Conservation (phyloP, 352 stramenopile genomes). For the Pythium myriotylum region DNA sequence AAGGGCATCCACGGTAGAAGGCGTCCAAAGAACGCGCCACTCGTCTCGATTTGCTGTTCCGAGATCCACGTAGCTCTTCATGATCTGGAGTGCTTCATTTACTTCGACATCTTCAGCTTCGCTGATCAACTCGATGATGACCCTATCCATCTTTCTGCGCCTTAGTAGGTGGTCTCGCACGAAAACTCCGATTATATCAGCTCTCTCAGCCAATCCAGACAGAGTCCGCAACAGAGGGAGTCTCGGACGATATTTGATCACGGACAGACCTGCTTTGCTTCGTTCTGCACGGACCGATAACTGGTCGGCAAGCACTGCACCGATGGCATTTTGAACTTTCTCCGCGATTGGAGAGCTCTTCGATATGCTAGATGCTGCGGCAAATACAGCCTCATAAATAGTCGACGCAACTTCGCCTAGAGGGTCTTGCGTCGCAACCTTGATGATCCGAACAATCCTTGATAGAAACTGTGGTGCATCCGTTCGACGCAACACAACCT, state of each 20-base stretch:
- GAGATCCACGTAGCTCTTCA: slow-evolving; percentile 2
- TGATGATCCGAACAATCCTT: slow-evolving; percentile 11
- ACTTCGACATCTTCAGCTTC: slow-evolving; percentile 9
- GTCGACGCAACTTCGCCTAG: neutral
- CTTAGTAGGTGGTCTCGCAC: slow-evolving; percentile 19
- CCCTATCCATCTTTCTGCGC: slow-evolving; percentile 8
- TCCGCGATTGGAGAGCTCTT: slow-evolving; percentile 21
- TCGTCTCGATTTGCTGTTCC: neutral
- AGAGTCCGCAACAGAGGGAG: no score
- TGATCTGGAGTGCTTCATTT: slow-evolving; percentile 14
- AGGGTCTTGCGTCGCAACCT: neutral
- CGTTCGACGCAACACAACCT: neutral
- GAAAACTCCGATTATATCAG: slow-evolving; percentile 9
- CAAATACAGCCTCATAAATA: slow-evolving; percentile 8
- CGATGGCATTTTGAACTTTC: slow-evolving; percentile 5
- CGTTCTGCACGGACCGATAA: neutral
- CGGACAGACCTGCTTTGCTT: no score
- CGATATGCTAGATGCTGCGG: slow-evolving; percentile 1
- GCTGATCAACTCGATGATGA: slow-evolving; percentile 13
- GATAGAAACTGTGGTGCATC: slow-evolving; percentile 3
- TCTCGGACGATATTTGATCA: no score
- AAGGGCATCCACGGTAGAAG: slow-evolving; percentile 12
- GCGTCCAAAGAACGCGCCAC: slow-evolving; percentile 1
- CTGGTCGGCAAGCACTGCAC: slow-evolving; percentile 9
- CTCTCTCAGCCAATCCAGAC: neutral